Base-by-base conservation (phyloP, 1,139 yeast species). In the Spencermartinsiella ligniputridi region DNA sequence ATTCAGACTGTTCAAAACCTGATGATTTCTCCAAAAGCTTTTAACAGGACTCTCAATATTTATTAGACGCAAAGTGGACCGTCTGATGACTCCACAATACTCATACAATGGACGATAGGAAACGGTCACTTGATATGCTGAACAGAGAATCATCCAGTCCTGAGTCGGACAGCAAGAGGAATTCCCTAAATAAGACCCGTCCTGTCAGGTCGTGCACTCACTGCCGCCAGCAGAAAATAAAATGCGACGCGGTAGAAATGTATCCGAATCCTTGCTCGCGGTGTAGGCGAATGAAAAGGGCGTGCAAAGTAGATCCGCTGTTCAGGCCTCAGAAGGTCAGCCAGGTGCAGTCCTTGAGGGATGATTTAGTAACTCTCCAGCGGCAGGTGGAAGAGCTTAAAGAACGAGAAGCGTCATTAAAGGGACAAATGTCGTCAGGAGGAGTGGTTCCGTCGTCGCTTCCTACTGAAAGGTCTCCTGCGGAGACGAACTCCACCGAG, bases 161-260 rank as follows among this genome's bases (percentile, higher is more conserved):
- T 5, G 32, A 27, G 32, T n/a, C 32, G 5, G 32, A 27, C 32
- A 8, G 13, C 5, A 6, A 6, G 5, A 27, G 32, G 32, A 22
- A 22, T 11, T 22, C 25, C 9, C 25, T 22, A 11, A 22, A 22
- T 11, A 27, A 27, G 15, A 55, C 62, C 15, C 69, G 96, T 45
- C 96, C 96, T 0, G 95, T 89, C 1, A 85, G 96, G 0, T 84
- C 95, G 2, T 90, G 97, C 61, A 86, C 96, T 0, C 94, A 88
- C 59, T 90, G 97, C 62, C 79, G 97, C 44, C 97, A 90, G 61
- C 97, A 89, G 62, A 90, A 90, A 65, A 88, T 89, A 66, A 85
- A 84, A 59, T 90, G 97, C 66, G 87, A 90, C 60, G 97, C 97
- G 0, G 77, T 87, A 2, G 92, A 85, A 20, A 80, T 83, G 50